Base-by-base conservation (phyloP, 163 green algal genomes). In the Smithsoniella earleae region DNA sequence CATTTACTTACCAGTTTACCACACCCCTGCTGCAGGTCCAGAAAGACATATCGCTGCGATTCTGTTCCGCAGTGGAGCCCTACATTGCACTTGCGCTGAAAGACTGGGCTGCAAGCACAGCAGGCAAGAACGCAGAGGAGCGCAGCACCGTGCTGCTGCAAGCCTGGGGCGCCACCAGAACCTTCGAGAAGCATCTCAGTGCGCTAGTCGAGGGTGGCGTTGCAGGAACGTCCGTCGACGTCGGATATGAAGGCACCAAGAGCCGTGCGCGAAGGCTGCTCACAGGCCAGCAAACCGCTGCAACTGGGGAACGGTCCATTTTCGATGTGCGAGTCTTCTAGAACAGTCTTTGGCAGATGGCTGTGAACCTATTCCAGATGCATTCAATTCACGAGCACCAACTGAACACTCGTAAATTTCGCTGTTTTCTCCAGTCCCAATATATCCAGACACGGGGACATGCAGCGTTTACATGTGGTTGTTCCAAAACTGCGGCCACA, bases 181-280 rank as follows among this genome's bases (percentile, higher is more conserved):
- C 49, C 8, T 64, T 64, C 13, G 49, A 64, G 49, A 64, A 64
- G 49, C 31, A 64, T 25, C 49, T 64, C 49, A 64, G 31, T 25
- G 49, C 49, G 49, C 13, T 64, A 27, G 33, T 27, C 5, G 49
- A 64, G 49, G 49, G 49, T 1, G 33, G 31, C 13, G 49, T 25
- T 6, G 0, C 6, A 10, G 49, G 8, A 8, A 18, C 25, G 25
- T 25, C 8, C 5, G 49, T 6, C 25, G 49, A 64, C 49, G 33
- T 25, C 13, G 49, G 25, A 18, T 64, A 64, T 13, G 49, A 64
- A 13, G 49, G 25, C 5, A 27, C 33, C 6, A 64, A 64, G 49
- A 6, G 5, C 8, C 49, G 49, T 27, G 49, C 49, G 6, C 49
- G 33, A 27, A 25, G 33, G 49, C 49, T 36, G 25, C 49, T 64